Evolutionary conservation across 2,329 filamentous ascomycete genomes (phyloP).

Genomic region (Teratosphaeria zuluensis): DNA sequence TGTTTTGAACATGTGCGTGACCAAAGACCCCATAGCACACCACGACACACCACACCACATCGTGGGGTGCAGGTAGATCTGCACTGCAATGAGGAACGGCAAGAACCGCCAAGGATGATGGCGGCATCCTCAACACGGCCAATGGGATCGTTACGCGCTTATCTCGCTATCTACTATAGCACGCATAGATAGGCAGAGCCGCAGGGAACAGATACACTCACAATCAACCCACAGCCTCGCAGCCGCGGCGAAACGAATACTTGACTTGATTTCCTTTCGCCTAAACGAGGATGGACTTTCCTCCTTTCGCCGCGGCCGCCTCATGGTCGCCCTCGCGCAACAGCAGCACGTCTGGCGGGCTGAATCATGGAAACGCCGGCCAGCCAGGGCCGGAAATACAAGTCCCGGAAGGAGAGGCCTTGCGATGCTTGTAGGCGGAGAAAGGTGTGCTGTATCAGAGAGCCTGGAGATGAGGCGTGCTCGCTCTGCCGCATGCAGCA

Average conservation of each 20-base stretch:
- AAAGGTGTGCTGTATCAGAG: conserved; percentile 16
- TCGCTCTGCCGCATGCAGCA: conserved; percentile 13
- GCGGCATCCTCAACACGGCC: not conserved
- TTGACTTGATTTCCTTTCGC: not conserved
- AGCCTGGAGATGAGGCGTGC: conserved; percentile 14
- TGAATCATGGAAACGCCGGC: conserved; percentile 1
- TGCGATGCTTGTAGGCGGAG: conserved; percentile 8
- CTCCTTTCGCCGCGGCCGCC: not conserved
- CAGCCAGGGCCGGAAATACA: conserved; percentile 12
- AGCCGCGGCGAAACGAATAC: not conserved
- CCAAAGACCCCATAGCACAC: not conserved
- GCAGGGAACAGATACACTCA: not conserved
- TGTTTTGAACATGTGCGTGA: no score
- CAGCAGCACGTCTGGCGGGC: not conserved
- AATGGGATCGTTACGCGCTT: not conserved
- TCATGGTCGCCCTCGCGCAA: not conserved
- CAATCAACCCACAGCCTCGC: not conserved
- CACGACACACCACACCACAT: not conserved
- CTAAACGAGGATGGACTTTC: not conserved
- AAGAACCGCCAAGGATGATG: not conserved
- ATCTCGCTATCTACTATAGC: not conserved
- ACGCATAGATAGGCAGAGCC: not conserved
- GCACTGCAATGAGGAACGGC: not conserved
- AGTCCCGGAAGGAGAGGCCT: conserved; percentile 14
- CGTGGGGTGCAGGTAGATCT: not conserved